phyloP scores from a whole-genome alignment of 2,329 filamentous ascomycete genomes.

The Trichoderma brevicompactum region DNA sequence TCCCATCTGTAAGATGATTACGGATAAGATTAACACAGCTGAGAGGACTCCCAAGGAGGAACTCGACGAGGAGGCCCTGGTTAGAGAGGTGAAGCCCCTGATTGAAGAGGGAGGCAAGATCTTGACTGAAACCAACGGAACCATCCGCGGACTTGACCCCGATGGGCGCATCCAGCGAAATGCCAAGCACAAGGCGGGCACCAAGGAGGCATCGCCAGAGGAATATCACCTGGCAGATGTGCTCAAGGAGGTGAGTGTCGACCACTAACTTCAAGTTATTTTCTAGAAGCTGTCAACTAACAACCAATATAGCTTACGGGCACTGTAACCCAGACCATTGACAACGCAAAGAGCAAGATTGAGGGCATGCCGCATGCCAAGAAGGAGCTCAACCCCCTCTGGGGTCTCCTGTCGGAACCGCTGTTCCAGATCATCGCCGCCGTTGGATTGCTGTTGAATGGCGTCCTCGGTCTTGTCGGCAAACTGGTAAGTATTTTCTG shows the following conservation, averaged over 20 bases:
- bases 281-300: constrained; percentile 16
- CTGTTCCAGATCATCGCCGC: constrained; percentile 91
- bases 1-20: constrained; percentile 85
- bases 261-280: not conserved
- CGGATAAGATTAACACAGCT: constrained; percentile 78
- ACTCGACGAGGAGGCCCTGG: constrained; percentile 86
- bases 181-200: constrained; percentile 78
- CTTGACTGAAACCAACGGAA: constrained; percentile 82
- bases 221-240: constrained; percentile 83
- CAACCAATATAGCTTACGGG: constrained; percentile 63
- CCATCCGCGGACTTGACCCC: constrained; percentile 85
- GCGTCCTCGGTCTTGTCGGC: constrained; percentile 84
- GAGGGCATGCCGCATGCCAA: constrained; percentile 92
- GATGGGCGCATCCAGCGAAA: constrained; percentile 84
- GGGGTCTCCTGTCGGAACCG: constrained; percentile 80
- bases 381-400: constrained; percentile 91
- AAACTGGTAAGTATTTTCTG: constrained; percentile 61
- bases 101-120: constrained; percentile 85
- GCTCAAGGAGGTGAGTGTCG: constrained; percentile 68
- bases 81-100: constrained; percentile 82
- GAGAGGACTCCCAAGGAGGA: constrained; percentile 84
- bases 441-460: constrained; percentile 79
- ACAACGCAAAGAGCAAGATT: constrained; percentile 85
- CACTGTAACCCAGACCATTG: constrained; percentile 79
- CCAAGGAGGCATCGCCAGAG: constrained; percentile 68